Percentiles rank a stretch among this genome's conserved stretches.
Conservation (phyloP, 495 filamentous ascomycete genomes). For the Aspergillus funiculosus region DNA sequence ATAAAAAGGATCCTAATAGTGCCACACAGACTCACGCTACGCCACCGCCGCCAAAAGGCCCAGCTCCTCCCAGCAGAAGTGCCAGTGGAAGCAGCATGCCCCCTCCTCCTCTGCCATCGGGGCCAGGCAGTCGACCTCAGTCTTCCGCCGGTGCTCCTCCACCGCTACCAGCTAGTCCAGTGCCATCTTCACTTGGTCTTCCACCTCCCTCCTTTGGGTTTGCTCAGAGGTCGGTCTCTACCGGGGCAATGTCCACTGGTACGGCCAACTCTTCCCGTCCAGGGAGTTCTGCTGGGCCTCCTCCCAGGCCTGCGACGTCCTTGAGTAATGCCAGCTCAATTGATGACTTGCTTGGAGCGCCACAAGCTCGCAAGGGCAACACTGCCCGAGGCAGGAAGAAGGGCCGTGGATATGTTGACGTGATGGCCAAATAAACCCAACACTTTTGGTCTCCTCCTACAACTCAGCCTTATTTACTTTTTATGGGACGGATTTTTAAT, state of each 20-base stretch:
- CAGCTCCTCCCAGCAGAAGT: conserved; percentile 38
- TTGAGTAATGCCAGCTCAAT: conserved; percentile 78
- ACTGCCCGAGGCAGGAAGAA: conserved; percentile 71
- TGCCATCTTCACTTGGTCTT: conserved; percentile 30
- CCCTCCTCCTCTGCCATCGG: conserved; percentile 33
- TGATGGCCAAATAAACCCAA: conserved; percentile 59
- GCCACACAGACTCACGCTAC: conserved; percentile 45
- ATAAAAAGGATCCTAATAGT: conserved; percentile 70
- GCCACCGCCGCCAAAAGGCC: conserved; percentile 47
- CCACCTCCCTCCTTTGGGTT: conserved; percentile 23
- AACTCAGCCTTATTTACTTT: conserved; percentile 14
- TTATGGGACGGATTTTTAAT: not conserved
- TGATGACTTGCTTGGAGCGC: conserved; percentile 73
- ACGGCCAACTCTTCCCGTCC: conserved; percentile 31
- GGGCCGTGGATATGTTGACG: conserved; percentile 85
- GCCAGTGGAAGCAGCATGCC: conserved; percentile 35
- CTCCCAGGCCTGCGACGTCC: conserved; percentile 54
- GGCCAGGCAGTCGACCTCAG: conserved; percentile 29
- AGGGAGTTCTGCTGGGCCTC: conserved; percentile 25
- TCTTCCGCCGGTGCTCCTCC: conserved; percentile 38
- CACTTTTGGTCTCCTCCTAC: not conserved
- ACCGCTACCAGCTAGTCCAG: conserved; percentile 36
- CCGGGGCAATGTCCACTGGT: conserved; percentile 32
- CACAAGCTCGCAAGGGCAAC: conserved; percentile 59
- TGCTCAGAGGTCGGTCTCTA: conserved; percentile 36